Evolutionary conservation across 2,329 filamentous ascomycete genomes (phyloP).

Genomic region (Fusarium sarcochroum): DNA sequence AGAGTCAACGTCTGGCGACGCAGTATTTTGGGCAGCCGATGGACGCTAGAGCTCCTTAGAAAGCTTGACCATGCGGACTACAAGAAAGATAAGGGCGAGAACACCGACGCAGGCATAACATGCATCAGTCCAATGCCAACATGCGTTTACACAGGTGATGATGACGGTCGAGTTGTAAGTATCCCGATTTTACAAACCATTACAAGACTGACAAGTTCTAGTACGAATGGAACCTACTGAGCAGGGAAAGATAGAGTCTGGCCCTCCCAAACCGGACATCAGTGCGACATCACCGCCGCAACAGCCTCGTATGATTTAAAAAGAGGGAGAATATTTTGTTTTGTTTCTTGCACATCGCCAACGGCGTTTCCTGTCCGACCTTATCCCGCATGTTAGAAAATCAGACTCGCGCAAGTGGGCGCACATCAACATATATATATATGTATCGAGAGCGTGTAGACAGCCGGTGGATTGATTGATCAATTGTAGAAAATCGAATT

Average conservation of each 20-base stretch:
- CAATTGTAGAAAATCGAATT: slow-evolving; percentile 44
- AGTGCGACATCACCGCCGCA: slow-evolving; percentile 35
- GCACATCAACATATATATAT: slow-evolving; percentile 28
- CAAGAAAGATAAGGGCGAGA: slow-evolving; percentile 70
- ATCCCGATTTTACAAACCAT: background rate
- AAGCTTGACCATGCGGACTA: slow-evolving; percentile 84
- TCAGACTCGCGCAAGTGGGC: slow-evolving; percentile 29
- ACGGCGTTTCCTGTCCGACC: slow-evolving; percentile 30
- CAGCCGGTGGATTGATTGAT: slow-evolving; percentile 11
- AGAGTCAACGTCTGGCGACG: slow-evolving; percentile 84
- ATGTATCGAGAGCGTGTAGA: slow-evolving; percentile 30
- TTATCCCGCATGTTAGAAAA: slow-evolving; percentile 38
- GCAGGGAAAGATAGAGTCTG: slow-evolving; percentile 67
- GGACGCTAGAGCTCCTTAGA: slow-evolving; percentile 83
- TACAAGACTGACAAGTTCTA: slow-evolving; percentile 48
- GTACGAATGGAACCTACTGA: slow-evolving; percentile 76
- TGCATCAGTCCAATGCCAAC: slow-evolving; percentile 88
- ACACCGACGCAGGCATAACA: slow-evolving; percentile 80
- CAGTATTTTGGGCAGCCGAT: slow-evolving; percentile 70
- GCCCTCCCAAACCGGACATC: slow-evolving; percentile 34
- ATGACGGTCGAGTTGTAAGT: slow-evolving; percentile 87
- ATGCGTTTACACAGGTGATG: slow-evolving; percentile 92
- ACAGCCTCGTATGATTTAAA: slow-evolving; percentile 28
- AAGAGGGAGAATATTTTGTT: slow-evolving; percentile 14
- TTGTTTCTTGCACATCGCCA: slow-evolving; percentile 32